A percentile compares a stretch with the other conserved stretches of the same genome.
Evolutionary conservation across 495 filamentous ascomycete species (phyloP).

Genomic region (Barbatosphaeria neglecta): DNA sequence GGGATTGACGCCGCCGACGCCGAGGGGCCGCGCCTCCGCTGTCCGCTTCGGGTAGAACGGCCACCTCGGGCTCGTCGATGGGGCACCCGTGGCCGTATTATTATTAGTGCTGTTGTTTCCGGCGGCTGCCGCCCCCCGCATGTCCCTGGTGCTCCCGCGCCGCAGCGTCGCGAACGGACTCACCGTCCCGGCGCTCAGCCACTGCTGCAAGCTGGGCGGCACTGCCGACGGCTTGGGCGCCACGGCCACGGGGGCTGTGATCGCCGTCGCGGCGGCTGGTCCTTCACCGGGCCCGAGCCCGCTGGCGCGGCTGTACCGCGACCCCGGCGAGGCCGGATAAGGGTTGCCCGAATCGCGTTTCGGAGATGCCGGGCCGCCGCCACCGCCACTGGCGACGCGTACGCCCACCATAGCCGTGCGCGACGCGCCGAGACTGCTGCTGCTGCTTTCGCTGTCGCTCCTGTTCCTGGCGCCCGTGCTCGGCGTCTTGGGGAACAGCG

Average conservation of each 20-base stretch:
- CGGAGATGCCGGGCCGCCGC: too few relatives aligned
- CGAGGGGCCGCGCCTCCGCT: background rate
- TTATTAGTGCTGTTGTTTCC: too few relatives aligned
- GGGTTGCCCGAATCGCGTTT: too few relatives aligned
- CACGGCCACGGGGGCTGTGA: background rate
- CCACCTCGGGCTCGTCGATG: background rate
- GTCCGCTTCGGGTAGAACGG: background rate
- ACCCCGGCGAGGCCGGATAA: background rate
- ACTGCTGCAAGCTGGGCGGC: slow-evolving; percentile 14
- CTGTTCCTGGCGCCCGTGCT: slow-evolving; percentile 20
- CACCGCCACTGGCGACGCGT: slow-evolving; percentile 1
- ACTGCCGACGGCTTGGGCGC: too few relatives aligned
- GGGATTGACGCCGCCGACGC: background rate
- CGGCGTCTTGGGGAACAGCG: slow-evolving; percentile 1
- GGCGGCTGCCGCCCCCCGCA: background rate
- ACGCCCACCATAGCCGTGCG: too few relatives aligned
- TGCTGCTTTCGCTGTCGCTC: slow-evolving; percentile 36
- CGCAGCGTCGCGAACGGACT: slow-evolving; percentile 18
- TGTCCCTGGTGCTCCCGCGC: background rate
- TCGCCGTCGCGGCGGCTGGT: background rate
- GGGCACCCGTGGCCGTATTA: background rate
- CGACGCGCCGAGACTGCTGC: slow-evolving; percentile 29
- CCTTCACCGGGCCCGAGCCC: too few relatives aligned
- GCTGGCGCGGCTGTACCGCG: background rate
- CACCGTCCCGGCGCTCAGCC: slow-evolving; percentile 15